Evolutionary conservation across 768 basidiomycete species (phyloP), one percentile per base, ranked within the genome.

Genomic region (Albatrellus ellisii): DNA sequence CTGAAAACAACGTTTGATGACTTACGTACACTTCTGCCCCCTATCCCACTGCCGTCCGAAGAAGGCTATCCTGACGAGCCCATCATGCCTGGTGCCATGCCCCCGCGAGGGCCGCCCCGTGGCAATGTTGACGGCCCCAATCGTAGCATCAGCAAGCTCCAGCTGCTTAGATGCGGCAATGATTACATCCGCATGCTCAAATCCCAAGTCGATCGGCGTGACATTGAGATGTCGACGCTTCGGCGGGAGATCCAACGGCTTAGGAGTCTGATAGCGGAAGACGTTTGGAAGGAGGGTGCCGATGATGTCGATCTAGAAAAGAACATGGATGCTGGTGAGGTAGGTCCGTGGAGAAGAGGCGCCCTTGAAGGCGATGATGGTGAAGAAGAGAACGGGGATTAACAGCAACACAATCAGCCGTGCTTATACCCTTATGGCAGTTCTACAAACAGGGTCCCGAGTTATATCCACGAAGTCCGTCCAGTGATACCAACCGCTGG

Each of bases 1-100:
- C 75, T 98, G 46, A 99, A 98, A 64, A 79, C 84, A 12, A 89
- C 91, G 4, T 98, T 83, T 53, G 86, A 90, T 52, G 85, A 88
- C 41, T 68, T 90, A 9, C 81, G 87, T 12, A 58, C 66, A 14
- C 67, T 98, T 12, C 70, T 99, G 0, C 95, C 95, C 1, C 86
- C 88, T 6, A 86, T 95, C 52, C 82, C 88, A 8, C 67, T 88
- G 1, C 79, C 87, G 2, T 75, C 77, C 0, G 83, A 88, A 48
- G 77, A 78, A 0, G 75, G 75, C 46, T 75, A 66, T 43, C 73
- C 73, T 15, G 70, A 79, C 53, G 82, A 85, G 52, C 82, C 85
- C 0, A 63, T 81, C 3, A 69, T 91, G 1, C 90, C 91, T 6
- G 91, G 91, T 21, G 82, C 85, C 1, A 72, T 91, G 12, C 91